A percentile compares a stretch with the other conserved stretches of the same genome.
Evolutionary conservation across 257 asterid genomes (phyloP).

Genomic region (Scutellaria barbata): DNA sequence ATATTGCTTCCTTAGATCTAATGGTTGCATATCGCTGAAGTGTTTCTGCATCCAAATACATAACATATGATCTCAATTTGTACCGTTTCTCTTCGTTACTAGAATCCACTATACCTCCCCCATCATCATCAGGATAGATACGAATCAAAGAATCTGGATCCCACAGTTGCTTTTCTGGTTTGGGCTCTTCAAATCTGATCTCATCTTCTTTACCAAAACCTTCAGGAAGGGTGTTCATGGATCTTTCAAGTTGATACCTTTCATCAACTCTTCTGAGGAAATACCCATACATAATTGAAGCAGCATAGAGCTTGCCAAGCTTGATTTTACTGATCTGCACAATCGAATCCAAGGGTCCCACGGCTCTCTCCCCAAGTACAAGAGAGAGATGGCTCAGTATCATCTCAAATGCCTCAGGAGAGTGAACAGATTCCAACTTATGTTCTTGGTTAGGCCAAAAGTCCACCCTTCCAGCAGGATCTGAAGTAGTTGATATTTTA

Average conservation of each 20-base stretch:
- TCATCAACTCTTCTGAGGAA: conserved; percentile 94
- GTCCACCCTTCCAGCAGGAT: conserved; percentile 80
- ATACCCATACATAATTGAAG: conserved; percentile 92
- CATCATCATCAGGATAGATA: conserved; percentile 72
- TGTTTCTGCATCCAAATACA: conserved; percentile 91
- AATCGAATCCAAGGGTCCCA: conserved; percentile 68
- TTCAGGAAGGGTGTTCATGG: conserved; percentile 90
- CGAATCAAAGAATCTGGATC: conserved; percentile 79
- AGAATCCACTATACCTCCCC: conserved; percentile 51
- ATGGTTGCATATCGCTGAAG: conserved; percentile 86
- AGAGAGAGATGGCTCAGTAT: conserved; percentile 78
- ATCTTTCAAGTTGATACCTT: conserved; percentile 87
- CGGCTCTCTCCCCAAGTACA: conserved; percentile 74
- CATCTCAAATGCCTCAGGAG: conserved; percentile 94
- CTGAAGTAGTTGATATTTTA: conserved; percentile 62
- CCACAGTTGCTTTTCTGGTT: conserved; percentile 68
- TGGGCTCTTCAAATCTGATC: conserved; percentile 49
- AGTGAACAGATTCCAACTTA: conserved; percentile 80
- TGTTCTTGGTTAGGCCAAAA: conserved; percentile 91
- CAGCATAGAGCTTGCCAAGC: conserved; percentile 95
- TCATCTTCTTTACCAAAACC: conserved; percentile 56
- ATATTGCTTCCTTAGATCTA: conserved; percentile 82
- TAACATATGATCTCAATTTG: conserved; percentile 78
- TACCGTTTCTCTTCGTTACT: conserved; percentile 53
- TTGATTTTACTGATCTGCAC: conserved; percentile 82